These are phyloP conservation scores for Neoscytalidium dimidiatum DNA, from an alignment of 2,329 filamentous ascomycete species.

Conservation along the genomic window DNA sequence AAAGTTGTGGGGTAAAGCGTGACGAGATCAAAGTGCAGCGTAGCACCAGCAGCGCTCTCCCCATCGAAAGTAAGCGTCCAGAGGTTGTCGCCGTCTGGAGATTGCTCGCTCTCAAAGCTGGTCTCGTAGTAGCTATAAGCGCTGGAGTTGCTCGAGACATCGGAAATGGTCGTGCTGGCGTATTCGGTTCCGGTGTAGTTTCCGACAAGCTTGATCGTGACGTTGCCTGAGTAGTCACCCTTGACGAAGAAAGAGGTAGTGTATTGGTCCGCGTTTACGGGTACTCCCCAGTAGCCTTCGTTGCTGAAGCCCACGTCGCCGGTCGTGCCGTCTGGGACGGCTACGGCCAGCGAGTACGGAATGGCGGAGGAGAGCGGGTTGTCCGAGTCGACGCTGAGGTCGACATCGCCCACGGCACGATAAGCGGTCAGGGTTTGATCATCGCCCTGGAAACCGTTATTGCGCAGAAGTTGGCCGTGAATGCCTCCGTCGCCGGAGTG, in stretches of 20 bases:
- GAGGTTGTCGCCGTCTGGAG: conserved; percentile 20
- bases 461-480: conserved; percentile 19
- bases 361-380: conserved; percentile 13
- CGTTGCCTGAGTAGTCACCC: conserved; percentile 32
- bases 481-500: conserved; percentile 21
- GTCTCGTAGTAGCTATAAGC: conserved; percentile 5
- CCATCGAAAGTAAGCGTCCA: conserved; percentile 20
- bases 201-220: conserved; percentile 18
- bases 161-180: conserved; percentile 4
- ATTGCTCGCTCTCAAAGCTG: conserved; percentile 6
- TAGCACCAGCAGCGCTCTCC: background rate
- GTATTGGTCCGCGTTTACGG: conserved; percentile 18
- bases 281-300: conserved; percentile 22
- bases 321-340: background rate
- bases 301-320: conserved; percentile 20
- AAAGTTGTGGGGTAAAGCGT: conserved; percentile 21
- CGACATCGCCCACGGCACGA: conserved; percentile 31
- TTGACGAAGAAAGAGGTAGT: conserved; percentile 24
- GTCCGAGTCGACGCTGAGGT: conserved; percentile 23
- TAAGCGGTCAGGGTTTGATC: conserved; percentile 31
- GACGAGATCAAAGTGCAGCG: conserved; percentile 19
- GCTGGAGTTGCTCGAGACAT: background rate
- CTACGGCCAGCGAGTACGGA: conserved; percentile 17
- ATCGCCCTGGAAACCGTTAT: conserved; percentile 20
- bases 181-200: conserved; percentile 10